Percentiles rank a stretch among this genome's conserved stretches.
Conservation (phyloP, 1,284 basidiomycete species). For the Marasmius oreades region DNA sequence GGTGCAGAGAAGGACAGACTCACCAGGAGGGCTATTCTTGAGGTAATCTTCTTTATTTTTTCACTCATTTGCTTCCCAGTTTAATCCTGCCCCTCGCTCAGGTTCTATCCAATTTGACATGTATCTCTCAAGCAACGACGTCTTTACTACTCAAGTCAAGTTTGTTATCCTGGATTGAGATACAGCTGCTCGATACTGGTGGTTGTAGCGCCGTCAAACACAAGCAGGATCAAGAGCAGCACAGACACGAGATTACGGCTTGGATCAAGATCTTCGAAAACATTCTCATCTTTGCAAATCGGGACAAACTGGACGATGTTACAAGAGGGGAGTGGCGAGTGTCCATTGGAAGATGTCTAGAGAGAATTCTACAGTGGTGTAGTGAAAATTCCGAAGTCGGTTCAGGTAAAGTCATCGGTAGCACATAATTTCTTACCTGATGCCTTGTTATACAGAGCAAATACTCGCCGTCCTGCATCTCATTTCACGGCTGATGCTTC, state of each 20-base stretch:
- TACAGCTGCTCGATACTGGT: slow-evolving; percentile 48
- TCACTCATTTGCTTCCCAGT: not conserved
- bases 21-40: slow-evolving; percentile 59
- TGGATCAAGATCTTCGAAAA: slow-evolving; percentile 76
- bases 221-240: not conserved
- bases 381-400: slow-evolving; percentile 25
- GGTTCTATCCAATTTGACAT: slow-evolving; percentile 71
- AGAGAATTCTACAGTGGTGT: slow-evolving; percentile 31
- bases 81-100: slow-evolving; percentile 25
- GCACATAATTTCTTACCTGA: not conserved
- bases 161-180: slow-evolving; percentile 76
- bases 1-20: slow-evolving; percentile 51
- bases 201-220: not conserved
- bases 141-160: slow-evolving; percentile 68
- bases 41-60: slow-evolving; percentile 41
- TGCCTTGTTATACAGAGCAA: not conserved
- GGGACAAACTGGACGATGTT: slow-evolving; percentile 43
- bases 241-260: slow-evolving; percentile 43
- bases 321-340: slow-evolving; percentile 57
- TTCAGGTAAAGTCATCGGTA: slow-evolving; percentile 4
- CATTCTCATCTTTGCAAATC: slow-evolving; percentile 47
- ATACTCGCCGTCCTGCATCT: slow-evolving; percentile 6
- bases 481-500: slow-evolving; percentile 5
- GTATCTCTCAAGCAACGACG: slow-evolving; percentile 59
- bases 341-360: slow-evolving; percentile 49